Evolutionary conservation across 2,329 filamentous ascomycete genomes (phyloP), one percentile per base, ranked within the genome.

Genomic region (Penicillium sclerotiorum): DNA sequence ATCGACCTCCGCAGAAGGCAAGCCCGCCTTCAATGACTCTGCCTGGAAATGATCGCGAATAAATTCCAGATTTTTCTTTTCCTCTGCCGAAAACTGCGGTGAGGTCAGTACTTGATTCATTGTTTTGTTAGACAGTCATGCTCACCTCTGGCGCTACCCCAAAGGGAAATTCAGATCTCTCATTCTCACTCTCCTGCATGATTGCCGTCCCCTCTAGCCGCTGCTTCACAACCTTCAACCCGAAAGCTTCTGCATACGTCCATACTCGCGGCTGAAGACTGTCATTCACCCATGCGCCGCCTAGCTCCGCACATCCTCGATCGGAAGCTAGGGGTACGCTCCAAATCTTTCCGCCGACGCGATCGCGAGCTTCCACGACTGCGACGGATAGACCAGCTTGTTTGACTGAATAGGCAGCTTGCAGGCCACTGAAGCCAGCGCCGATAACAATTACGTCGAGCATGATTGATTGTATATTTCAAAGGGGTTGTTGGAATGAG

Each of bases 251-350:
- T 3, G 55, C 56, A 7, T 80, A 61, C 0, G 61, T 67, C 54
- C 65, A 76, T 41, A 83, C 74, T 3, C 67, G 66, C 21, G 57
- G 66, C 53, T 85, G 81, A 43, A 75, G 80, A 1, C 68, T 75
- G 45, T 83, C 77, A 53, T 85, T 85, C 55, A 84, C 77, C 82
- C 82, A 85, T 0, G 79, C 80, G 0, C 80, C 82, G 2, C 82
- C 82, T 0, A 83, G 59, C 18, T 85, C 82, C 6, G 77, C 70
- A 0, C 67, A 51, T 0, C 64, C 22, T 60, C 40, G 37, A 8
- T 51, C 52, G 21, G 39, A 46, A 12, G 32, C 9, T 7, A 57
- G 42, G 7, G 57, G 55, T 11, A 53, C 41, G 8, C 52, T 66
- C 64, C 64, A 73, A 0, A 65, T 72, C 54, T 73, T 74, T 1